Base-by-base conservation (phyloP, 2,329 filamentous ascomycete species). In the Xylariales sp. region DNA sequence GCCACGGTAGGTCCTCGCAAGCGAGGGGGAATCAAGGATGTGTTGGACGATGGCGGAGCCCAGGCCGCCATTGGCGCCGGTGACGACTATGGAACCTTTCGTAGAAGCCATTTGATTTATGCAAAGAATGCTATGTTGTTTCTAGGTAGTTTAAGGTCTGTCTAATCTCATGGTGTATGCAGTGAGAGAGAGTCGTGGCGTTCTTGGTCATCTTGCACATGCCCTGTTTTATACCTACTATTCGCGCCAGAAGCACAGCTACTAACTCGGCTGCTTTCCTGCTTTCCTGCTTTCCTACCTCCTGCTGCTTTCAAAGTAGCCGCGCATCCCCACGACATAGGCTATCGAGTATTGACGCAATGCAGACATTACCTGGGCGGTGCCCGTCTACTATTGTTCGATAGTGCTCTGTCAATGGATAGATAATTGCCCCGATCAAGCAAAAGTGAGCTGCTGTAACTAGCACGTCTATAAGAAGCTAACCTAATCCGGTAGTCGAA, bases 11-110 rank as follows among this genome's bases (percentile, higher is more conserved):
- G 12, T 23, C n/a, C 58, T 67, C 10, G 58, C 60, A 9, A 69
- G 63, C 1, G 57, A 39, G 1, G 63, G 18, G 1, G 62, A 56
- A 3, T 39, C 14, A 8, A 71, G 7, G 41, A 72, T 68, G 6
- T 64, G 70, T 32, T 56, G 34, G 18, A 69, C 66, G 39, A 73
- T 71, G 2, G 64, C 60, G 0, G 59, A 64, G 32, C 73, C 73
- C 3, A 74, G 49, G 34, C 73, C 73, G 45, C 70, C 73, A 23
- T 72, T 74, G 52, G 73, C 65, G 30, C 73, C 73, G 2, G 73
- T 74, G 53, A 73, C 46, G 28, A 73, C 30, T 53, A 72, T 69
- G 10, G 70, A 71, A 5, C 68, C 71, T 7, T 65, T 69, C 10
- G 55, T 45, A 23, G 68, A 64, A 34, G 58, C 18, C 67, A 71